Evolutionary conservation across 2,329 filamentous ascomycete genomes (phyloP).

Genomic region (Aspergillus pseudonomiae): DNA sequence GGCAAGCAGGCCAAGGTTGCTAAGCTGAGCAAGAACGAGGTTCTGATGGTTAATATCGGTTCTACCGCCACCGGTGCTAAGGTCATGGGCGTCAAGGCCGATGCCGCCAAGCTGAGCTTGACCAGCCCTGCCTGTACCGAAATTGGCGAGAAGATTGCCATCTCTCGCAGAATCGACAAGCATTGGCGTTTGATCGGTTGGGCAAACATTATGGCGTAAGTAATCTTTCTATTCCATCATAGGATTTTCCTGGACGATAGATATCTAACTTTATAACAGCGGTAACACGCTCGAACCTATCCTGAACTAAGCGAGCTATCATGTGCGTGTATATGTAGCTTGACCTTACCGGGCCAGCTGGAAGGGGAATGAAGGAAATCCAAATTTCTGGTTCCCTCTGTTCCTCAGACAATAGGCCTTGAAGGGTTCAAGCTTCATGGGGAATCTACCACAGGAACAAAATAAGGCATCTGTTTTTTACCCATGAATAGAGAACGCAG

Average conservation of each 20-base stretch:
- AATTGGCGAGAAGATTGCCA: slow-evolving; percentile 95
- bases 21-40: slow-evolving; percentile 97
- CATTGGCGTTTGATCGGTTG: slow-evolving; percentile 96
- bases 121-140: slow-evolving; percentile 96
- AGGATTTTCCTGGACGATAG: slow-evolving; percentile 1
- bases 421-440: slow-evolving; percentile 20
- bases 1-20: slow-evolving; percentile 99
- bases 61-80: slow-evolving; percentile 97
- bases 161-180: slow-evolving; percentile 97
- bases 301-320: slow-evolving; percentile 36
- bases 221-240: slow-evolving; percentile 18
- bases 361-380: slow-evolving; percentile 17
- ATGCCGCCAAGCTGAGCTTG: slow-evolving; percentile 91
- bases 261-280: slow-evolving; percentile 29
- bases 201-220: slow-evolving; percentile 72
- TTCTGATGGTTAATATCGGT: slow-evolving; percentile 99
- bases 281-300: slow-evolving; percentile 53
- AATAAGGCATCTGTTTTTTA: slow-evolving; percentile 30
- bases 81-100: slow-evolving; percentile 94
- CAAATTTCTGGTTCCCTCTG: slow-evolving; percentile 9
- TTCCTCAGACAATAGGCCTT: slow-evolving; percentile 23
- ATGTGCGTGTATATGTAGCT: slow-evolving; percentile 15
- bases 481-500: slow-evolving; percentile 38
- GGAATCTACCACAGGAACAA: slow-evolving; percentile 33
- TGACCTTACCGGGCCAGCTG: slow-evolving; percentile 15